These are phyloP conservation scores for Ogataea salicorniae DNA, from an alignment of 805 yeast species.

Conservation along the genomic window DNA sequence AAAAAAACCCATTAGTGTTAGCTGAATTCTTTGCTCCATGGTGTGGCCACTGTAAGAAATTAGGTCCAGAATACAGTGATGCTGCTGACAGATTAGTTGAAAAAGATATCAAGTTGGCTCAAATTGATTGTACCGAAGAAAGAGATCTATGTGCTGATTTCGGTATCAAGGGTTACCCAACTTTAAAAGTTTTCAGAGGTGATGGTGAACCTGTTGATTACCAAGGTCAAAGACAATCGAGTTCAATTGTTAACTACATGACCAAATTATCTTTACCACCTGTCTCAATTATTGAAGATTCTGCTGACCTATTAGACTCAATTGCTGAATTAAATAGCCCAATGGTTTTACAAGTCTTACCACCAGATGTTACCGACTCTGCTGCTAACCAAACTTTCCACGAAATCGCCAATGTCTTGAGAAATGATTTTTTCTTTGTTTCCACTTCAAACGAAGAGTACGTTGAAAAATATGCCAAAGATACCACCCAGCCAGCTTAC, in stretches of 20 bases:
- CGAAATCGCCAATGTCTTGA: slow-evolving; percentile 54
- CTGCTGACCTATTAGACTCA: slow-evolving; percentile 46
- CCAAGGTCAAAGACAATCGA: slow-evolving; percentile 80
- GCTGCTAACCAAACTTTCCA: slow-evolving; percentile 53
- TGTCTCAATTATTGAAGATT: slow-evolving; percentile 45
- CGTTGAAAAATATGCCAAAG: slow-evolving; percentile 30
- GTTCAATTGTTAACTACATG: slow-evolving; percentile 75
- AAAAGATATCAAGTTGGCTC: slow-evolving; percentile 68
- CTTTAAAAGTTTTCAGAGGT: slow-evolving; percentile 70
- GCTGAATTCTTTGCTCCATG: slow-evolving; percentile 94
- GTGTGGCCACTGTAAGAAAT: slow-evolving; percentile 94
- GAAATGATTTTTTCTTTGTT: slow-evolving; percentile 62
- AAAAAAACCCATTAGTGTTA: slow-evolving; percentile 69
- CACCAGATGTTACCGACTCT: slow-evolving; percentile 28
- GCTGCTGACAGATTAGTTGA: slow-evolving; percentile 64
- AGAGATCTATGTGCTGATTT: slow-evolving; percentile 62
- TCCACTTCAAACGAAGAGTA: slow-evolving; percentile 36
- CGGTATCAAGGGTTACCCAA: slow-evolving; percentile 79
- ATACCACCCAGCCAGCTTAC: slow-evolving; percentile 35
- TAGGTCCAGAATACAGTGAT: slow-evolving; percentile 73
- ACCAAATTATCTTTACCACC: slow-evolving; percentile 77
- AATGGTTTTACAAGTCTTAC: slow-evolving; percentile 51
- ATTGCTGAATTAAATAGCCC: slow-evolving; percentile 41
- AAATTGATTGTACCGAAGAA: slow-evolving; percentile 80
- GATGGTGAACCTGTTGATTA: slow-evolving; percentile 52